Evolutionary conservation across 495 filamentous ascomycete genomes (phyloP).

Genomic region (Penicillium psychrofluorescens): DNA sequence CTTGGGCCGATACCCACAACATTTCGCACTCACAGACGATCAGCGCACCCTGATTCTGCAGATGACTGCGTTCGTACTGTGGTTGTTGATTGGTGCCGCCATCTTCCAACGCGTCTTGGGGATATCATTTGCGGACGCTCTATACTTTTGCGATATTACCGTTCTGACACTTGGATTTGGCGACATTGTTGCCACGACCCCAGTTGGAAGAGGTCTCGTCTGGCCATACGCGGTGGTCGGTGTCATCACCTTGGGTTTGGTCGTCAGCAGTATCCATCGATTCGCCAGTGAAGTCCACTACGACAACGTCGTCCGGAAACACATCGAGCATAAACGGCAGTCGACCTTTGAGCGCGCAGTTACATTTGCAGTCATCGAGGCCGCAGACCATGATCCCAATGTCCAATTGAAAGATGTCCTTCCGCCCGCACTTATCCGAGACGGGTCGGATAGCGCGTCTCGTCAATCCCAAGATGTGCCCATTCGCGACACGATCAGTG

Average conservation of each 20-base stretch:
- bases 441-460: slow-evolving; percentile 3
- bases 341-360: slow-evolving; percentile 50
- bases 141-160: slow-evolving; percentile 62
- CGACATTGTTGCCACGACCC: slow-evolving; percentile 41
- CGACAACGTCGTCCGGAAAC: slow-evolving; percentile 59
- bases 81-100: slow-evolving; percentile 53
- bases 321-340: slow-evolving; percentile 50
- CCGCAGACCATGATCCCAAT: neutral
- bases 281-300: slow-evolving; percentile 57
- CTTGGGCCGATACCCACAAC: slow-evolving; percentile 68
- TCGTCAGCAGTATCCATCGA: slow-evolving; percentile 73
- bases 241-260: slow-evolving; percentile 79
- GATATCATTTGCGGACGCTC: slow-evolving; percentile 46
- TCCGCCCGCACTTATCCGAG: slow-evolving; percentile 1
- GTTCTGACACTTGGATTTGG: slow-evolving; percentile 63
- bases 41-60: slow-evolving; percentile 63
- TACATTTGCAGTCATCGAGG: slow-evolving; percentile 19
- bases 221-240: slow-evolving; percentile 81
- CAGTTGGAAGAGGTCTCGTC: slow-evolving; percentile 56
- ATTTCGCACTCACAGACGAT: slow-evolving; percentile 65
- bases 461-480: slow-evolving; percentile 10
- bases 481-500: slow-evolving; percentile 17
- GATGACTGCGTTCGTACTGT: slow-evolving; percentile 55
- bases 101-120: slow-evolving; percentile 45
- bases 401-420: neutral